Evolutionary conservation across 2,329 filamentous ascomycete genomes (phyloP), one percentile per base, ranked within the genome.

Genomic region (Penicillium sp.): DNA sequence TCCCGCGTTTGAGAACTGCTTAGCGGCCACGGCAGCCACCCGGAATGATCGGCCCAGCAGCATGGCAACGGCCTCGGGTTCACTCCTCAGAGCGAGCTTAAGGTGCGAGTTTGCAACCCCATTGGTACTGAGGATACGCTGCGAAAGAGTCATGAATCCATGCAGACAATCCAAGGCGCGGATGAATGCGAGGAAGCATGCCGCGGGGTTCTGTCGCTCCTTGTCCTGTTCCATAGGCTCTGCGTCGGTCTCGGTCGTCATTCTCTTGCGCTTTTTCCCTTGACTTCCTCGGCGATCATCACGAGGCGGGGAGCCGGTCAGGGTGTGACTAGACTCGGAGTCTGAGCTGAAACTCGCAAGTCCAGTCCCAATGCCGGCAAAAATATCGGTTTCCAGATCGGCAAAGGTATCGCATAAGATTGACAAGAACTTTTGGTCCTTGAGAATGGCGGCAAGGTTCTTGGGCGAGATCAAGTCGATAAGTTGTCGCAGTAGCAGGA

Each of bases 401-500:
- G 83, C 79, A 45, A 92, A 72, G 0, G 87, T 83, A 62, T 84
- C 82, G 62, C 87, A 84, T 40, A 95, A 69, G 9, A 90, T 82
- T 1, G 75, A 72, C 32, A 89, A 74, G 49, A 95, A 90, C 43
- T 84, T 81, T 53, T 87, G 80, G 54, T 92, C 86, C 21, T 84
- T 85, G 6, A 96, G 79, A 4, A 88, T 85, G 54, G 86, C 85
- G 8, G 89, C 88, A 22, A 90, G 78, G 10, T 84, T 86, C 43
- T 88, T 86, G 0, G 85, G 76, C 0, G 89, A 87, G 16, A 93
- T 83, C n/a, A 84, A 79, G 63, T 86, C 85, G 49, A 88, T 78
- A 1, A 90, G 76, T 77, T 85, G 85, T 73, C 83, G 79, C 52
- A 89, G 64, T 48, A 84, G 79, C 78, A 75, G 63, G 64, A 83